Conservation (phyloP, 805 yeast genomes). For the Ogataea methylovora region DNA sequence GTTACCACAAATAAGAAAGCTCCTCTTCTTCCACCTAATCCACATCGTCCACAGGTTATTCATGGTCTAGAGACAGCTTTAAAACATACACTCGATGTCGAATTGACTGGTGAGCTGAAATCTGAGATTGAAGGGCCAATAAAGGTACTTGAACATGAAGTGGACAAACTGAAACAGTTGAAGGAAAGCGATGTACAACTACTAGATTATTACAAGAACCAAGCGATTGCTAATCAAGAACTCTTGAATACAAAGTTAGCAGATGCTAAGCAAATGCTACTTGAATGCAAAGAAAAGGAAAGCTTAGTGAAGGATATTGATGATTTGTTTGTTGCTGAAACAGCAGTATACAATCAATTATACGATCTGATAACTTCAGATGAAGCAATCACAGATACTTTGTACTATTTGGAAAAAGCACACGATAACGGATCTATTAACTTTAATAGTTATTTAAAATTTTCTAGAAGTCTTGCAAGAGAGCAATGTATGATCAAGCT, state of each 20-base stretch:
- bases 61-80: neutral
- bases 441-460: conserved; percentile 33
- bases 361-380: conserved; percentile 60
- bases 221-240: conserved; percentile 16
- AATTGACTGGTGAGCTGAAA: conserved; percentile 6
- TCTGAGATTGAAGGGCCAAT: conserved; percentile 3
- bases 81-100: neutral
- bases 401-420: conserved; percentile 48
- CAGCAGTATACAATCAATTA: conserved; percentile 50
- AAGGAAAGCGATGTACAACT: conserved; percentile 10
- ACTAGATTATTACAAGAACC: conserved; percentile 8
- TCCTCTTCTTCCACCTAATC: conserved; percentile 23
- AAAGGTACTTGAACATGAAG: conserved; percentile 9
- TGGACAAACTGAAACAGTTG: conserved; percentile 12
- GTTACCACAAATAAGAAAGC: conserved; percentile 4
- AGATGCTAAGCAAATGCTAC: conserved; percentile 5
- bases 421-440: conserved; percentile 41
- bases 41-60: conserved; percentile 11
- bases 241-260: conserved; percentile 9
- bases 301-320: conserved; percentile 24
- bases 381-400: conserved; percentile 63
- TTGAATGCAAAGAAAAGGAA: conserved; percentile 4
- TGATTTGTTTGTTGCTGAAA: conserved; percentile 40
- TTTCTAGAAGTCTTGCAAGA: conserved; percentile 48
- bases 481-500: conserved; percentile 53